These are phyloP conservation scores for Diutina scorzettiae DNA, from an alignment of 1,139 yeast genomes.

Conservation along the genomic window DNA sequence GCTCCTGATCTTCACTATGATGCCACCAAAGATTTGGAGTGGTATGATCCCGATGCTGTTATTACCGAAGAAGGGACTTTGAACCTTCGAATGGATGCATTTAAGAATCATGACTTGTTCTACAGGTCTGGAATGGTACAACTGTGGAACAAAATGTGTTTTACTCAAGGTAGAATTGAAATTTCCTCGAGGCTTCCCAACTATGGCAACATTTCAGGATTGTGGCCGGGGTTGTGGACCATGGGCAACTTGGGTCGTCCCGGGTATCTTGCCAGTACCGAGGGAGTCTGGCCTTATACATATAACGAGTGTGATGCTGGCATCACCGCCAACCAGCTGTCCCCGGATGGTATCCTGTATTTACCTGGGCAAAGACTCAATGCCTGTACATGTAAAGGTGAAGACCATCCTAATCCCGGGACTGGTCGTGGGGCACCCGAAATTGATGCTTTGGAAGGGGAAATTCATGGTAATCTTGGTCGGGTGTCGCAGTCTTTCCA, in stretches of 20 bases:
- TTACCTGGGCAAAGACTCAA: conserved; percentile 68
- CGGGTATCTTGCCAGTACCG: conserved; percentile 67
- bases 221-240: conserved; percentile 91
- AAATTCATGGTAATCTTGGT: conserved; percentile 34
- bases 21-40: conserved; percentile 74
- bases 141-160: conserved; percentile 74
- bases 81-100: conserved; percentile 60
- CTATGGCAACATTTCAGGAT: conserved; percentile 54
- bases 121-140: conserved; percentile 83
- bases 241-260: conserved; percentile 81
- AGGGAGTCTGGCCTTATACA: conserved; percentile 87
- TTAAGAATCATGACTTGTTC: conserved; percentile 53
- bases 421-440: conserved; percentile 85
- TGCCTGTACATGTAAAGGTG: conserved; percentile 59
- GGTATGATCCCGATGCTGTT: conserved; percentile 81
- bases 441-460: conserved; percentile 76
- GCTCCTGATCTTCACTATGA: conserved; percentile 69
- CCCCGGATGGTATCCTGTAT: conserved; percentile 69
- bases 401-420: conserved; percentile 72
- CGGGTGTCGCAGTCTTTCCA: conserved; percentile 75
- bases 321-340: conserved; percentile 78
- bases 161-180: conserved; percentile 64
- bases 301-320: conserved; percentile 78
- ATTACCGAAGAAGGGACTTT: conserved; percentile 59
- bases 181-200: conserved; percentile 64